These are phyloP conservation scores for Hypoxylon rubiginosum DNA, from an alignment of 2,329 filamentous ascomycete genomes.

Conservation along the genomic window DNA sequence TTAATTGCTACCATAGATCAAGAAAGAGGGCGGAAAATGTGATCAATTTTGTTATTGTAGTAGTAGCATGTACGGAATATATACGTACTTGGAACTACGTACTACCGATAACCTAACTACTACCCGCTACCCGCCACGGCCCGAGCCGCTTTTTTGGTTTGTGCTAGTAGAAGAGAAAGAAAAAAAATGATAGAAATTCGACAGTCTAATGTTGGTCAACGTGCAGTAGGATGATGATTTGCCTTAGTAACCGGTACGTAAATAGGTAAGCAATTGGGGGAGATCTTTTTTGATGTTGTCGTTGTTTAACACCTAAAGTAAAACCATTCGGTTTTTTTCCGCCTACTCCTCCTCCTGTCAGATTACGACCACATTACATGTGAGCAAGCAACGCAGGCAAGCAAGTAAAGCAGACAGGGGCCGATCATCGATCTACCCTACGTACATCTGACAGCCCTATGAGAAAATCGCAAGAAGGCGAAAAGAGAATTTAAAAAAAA, in stretches of 20 bases:
- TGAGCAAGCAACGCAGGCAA: neutral
- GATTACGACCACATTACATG: neutral
- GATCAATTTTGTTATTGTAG: no score
- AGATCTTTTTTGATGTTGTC: constrained; percentile 1
- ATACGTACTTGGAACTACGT: no score
- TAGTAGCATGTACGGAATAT: no score
- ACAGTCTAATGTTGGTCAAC: constrained; percentile 31
- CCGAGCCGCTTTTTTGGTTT: constrained; percentile 10
- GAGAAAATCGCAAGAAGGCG: constrained; percentile 20
- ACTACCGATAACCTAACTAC: neutral
- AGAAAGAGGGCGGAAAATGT: no score
- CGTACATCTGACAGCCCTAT: constrained; percentile 41
- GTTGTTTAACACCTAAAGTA: no score
- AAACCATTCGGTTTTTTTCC: no score
- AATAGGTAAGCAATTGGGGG: constrained; percentile 24
- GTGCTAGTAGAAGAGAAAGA: neutral
- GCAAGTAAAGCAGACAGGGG: constrained; percentile 6
- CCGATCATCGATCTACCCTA: constrained; percentile 40
- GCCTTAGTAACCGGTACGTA: constrained; percentile 33
- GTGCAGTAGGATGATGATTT: constrained; percentile 30
- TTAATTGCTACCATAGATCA: neutral
- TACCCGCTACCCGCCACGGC: constrained; percentile 15
- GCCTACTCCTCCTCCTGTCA: constrained; percentile 7
- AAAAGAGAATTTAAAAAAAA: no score
- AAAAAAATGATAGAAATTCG: neutral